Base-by-base conservation (phyloP, 179 eudicot genomes). In the Spinacia oleracea region DNA sequence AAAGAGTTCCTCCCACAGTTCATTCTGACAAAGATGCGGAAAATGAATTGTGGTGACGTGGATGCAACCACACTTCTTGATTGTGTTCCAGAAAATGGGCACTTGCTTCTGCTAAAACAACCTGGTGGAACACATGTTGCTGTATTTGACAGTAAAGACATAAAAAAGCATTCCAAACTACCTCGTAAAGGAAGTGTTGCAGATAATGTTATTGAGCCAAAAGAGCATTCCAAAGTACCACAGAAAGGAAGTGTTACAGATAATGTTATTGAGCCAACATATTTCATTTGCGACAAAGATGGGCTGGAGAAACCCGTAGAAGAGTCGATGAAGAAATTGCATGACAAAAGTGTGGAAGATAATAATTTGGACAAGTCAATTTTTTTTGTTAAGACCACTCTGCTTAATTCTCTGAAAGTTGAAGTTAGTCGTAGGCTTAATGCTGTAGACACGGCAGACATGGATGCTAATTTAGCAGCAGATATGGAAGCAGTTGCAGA, bases 401-500 rank as follows among this genome's bases (percentile, higher is more conserved):
- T 93, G 74, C 74, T 86, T 77, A 87, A 90, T 71, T 79, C 94
- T 34, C 85, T 96, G 79, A 77, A 88, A 67, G 83, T 91, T 75
- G 97, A 96, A 88, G 90, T 91, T 70, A 81, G 89, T 73, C 94
- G 98, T 40, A 91, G 90, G 85, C 84, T 87, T 72, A 81, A 85
- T 87, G 86, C 81, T 60, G 64, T 72, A 45, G 90, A 79, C 72
- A 83, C 83, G 82, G 80, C 84, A 81, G 96, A 87, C 45, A 83
- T 89, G 85, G 87, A 87, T 74, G 78, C 77, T 75, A 43, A 53
- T 65, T 88, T 96, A 78, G 83, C 77, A 35, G 73, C 80, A 48
- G 99, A 96, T 45, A 64, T 92, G 73, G 96, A 94, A 81, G 68
- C 79, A 27, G 89, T 96, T 50, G 94, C 92, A 64, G 78, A 83